A percentile compares a stretch with the other conserved stretches of the same genome.
These are phyloP conservation scores for Flaveria brownii DNA, from an alignment of 129 eudicot species.

Conservation along the genomic window DNA sequence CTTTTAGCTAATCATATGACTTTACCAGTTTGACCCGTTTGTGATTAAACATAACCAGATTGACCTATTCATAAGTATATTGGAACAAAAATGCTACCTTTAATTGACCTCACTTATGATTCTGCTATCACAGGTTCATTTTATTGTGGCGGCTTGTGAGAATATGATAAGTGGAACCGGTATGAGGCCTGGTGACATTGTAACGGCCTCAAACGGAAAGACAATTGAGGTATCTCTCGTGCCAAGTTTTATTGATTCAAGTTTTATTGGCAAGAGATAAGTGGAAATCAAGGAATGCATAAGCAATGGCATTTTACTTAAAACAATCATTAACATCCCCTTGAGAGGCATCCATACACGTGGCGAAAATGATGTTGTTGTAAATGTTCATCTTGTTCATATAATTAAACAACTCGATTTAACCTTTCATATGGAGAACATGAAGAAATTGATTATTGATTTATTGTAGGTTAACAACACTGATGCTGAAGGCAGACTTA, in stretches of 20 bases:
- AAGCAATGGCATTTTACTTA: no score
- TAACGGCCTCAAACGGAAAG: constrained; percentile 97
- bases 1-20: neutral
- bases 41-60: constrained; percentile 3
- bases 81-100: neutral
- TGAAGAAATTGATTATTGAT: neutral
- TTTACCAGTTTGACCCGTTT: neutral
- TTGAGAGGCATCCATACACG: neutral
- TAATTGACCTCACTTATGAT: neutral
- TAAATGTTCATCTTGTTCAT: neutral
- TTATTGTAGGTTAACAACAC: constrained; percentile 84
- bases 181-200: constrained; percentile 94
- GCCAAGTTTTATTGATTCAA: neutral
- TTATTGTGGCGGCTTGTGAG: constrained; percentile 97
- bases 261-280: no score
- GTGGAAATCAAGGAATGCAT: no score
- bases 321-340: neutral
- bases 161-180: constrained; percentile 99
- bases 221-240: constrained; percentile 78
- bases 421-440: neutral
- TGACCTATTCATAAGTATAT: neutral
- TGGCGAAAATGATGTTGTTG: neutral
- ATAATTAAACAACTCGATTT: constrained; percentile 2
- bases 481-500: constrained; percentile 98
- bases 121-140: constrained; percentile 71